Evolutionary conservation across 1,284 basidiomycete genomes (phyloP), one percentile per base, ranked within the genome.

Genomic region (Pyrrhoderma lamaoense): DNA sequence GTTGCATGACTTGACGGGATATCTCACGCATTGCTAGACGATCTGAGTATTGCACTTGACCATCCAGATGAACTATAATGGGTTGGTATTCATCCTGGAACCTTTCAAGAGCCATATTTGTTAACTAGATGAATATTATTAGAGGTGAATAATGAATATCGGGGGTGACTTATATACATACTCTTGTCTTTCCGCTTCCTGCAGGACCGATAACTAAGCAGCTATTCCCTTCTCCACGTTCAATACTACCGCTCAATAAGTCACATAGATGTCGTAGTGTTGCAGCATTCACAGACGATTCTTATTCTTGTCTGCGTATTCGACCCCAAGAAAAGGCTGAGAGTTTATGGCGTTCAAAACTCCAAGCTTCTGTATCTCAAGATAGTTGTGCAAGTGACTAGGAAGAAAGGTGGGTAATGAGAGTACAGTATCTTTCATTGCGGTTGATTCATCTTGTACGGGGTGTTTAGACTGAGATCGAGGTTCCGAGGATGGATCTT

Each of bases 21-120:
- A 97, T 89, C 66, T 95, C 91, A n/a, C 85, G 81, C 64, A 96
- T 80, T n/a, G 94, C 94, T 2, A 91, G 70, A 23, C 87, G 77
- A 63, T 96, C 94, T 45, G 84, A 90, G 23, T 76, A 79, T 58
- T 96, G 92, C 0, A 84, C 77, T 65, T 89, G 79, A 0, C 92
- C 94, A n/a, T 86, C 90, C 1, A 97, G 72, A 0, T 83, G 82
- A 44, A 97, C 76, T 37, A 92, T 65, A 52, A 95, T 82, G 0
- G 89, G 80, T 35, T 70, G 68, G 42, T 42, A 16, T 14, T 54
- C 43, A 14, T 64, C 63, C 0, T 70, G 56, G 27, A 80, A 59
- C 23, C 68, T 56, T 13, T 65, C 58, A 16, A 89, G 65, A 25
- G 76, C 82, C 38, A 67, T 64, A 54, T 87, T 76, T 7, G 86